phyloP scores from a whole-genome alignment of 106 monocot genomes.

The Dendrobium catenatum region DNA sequence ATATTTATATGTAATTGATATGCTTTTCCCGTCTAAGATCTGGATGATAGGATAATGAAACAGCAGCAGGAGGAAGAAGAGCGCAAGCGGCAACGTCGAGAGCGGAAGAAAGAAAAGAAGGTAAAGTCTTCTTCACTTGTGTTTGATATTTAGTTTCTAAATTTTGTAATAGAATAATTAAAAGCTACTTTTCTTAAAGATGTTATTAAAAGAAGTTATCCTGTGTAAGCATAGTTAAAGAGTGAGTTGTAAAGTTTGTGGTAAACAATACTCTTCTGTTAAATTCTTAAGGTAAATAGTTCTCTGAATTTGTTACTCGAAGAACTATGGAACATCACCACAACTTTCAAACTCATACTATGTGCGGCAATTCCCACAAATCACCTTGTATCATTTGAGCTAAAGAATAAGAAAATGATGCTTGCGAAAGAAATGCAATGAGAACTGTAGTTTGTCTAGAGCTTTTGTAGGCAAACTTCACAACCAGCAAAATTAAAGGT shows the following conservation, averaged over 20 bases:
- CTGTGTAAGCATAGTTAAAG: not conserved
- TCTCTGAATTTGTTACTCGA: not conserved
- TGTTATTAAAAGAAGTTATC: not conserved
- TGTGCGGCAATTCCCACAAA: not conserved
- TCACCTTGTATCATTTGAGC: not conserved
- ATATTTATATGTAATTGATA: not conserved
- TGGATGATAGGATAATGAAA: constrained; percentile 96
- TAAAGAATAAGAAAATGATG: not conserved
- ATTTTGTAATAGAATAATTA: not conserved
- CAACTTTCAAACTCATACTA: not conserved
- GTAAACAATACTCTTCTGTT: not conserved
- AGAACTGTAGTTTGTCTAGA: not conserved
- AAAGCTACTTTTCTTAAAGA: not conserved
- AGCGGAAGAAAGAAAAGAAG: constrained; percentile 99
- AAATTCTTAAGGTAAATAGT: not conserved
- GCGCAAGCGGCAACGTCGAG: constrained; percentile 65
- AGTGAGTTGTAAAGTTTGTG: not conserved
- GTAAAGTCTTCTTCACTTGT: constrained; percentile 14
- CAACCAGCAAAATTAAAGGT: not conserved
- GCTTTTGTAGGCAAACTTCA: not conserved
- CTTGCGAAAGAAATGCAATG: not conserved
- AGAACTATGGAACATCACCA: not conserved
- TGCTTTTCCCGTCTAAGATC: constrained; percentile 41
- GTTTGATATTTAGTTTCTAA: not conserved
- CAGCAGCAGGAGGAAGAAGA: constrained; percentile 99